Evolutionary conservation across 768 basidiomycete genomes (phyloP), one percentile per base, ranked within the genome.

Genomic region (Mycena rosella): DNA sequence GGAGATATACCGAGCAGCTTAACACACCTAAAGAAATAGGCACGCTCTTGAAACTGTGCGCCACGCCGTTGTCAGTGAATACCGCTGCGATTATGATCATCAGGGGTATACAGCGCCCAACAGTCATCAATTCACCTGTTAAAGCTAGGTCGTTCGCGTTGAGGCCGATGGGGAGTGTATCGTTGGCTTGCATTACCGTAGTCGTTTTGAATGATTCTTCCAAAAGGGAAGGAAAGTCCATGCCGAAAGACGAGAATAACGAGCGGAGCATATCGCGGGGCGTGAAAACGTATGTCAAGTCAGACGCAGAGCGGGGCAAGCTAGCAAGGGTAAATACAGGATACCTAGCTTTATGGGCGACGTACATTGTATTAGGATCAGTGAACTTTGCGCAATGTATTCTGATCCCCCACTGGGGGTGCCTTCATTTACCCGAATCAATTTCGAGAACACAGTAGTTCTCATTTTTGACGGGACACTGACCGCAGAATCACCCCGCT

Each of bases 341-440:
- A 5, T 58, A 10, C 17, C 9, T 15, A 1, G 18, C 9, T 58
- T 10, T 18, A 11, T 32, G 45, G 8, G 45, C 15, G 24, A 69
- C 78, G 36, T 63, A 82, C 82, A 82, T 74, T 47, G 80, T 79
- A 5, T 61, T 62, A 2, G 72, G 66, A 45, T 80, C 71, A 9
- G 80, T 74, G 18, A 82, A 70, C 44, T 77, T 79, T 18, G 69
- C 62, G 65, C 83, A 84, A 38, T 76, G 77, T 6, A 79, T 80
- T 22, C 82, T 74, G 22, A 81, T 76, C 0, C 83, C 83, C 83
- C 83, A 83, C 61, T 78, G 73, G 18, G 82, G 79, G 65, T 78
- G 79, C 54, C 81, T 82, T 18, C n/a, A 29, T 18, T 40, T 54
- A 45, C 26, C 9, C n/a, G 15, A 18, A 5, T 48, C 34, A 52